These are phyloP conservation scores for Clonostachys rosea DNA, from an alignment of 2,329 filamentous ascomycete genomes.

Conservation along the genomic window DNA sequence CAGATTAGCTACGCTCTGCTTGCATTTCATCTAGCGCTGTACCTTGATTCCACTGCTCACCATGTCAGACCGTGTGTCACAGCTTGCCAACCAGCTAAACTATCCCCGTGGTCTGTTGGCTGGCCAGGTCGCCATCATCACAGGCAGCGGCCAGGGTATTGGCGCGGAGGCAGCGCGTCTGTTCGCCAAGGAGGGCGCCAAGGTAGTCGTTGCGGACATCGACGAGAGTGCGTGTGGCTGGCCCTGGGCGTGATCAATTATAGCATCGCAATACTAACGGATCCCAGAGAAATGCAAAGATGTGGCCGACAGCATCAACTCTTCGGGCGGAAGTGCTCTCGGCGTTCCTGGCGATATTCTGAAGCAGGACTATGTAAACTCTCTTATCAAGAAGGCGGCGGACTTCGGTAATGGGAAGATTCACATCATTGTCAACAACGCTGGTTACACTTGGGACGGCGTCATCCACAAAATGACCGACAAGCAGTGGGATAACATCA, in stretches of 20 bases:
- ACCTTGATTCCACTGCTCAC: background rate
- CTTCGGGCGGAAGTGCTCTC: slow-evolving; percentile 61
- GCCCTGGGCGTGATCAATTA: background rate
- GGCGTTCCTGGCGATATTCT: slow-evolving; percentile 75
- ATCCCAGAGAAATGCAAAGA: slow-evolving; percentile 59
- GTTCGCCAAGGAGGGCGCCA: slow-evolving; percentile 85
- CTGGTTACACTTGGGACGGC: slow-evolving; percentile 88
- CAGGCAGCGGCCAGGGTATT: slow-evolving; percentile 81
- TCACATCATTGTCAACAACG: slow-evolving; percentile 88
- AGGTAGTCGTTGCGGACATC: slow-evolving; percentile 79
- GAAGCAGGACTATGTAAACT: slow-evolving; percentile 63
- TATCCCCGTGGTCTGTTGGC: slow-evolving; percentile 75
- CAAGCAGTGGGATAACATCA: slow-evolving; percentile 87
- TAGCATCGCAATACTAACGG: background rate
- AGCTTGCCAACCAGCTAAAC: slow-evolving; percentile 76
- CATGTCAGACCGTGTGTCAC: slow-evolving; percentile 58
- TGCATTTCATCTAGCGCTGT: too few relatives aligned
- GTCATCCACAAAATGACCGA: slow-evolving; percentile 91
- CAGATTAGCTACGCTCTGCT: too few relatives aligned
- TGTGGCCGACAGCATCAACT: slow-evolving; percentile 68
- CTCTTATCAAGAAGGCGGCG: slow-evolving; percentile 69
- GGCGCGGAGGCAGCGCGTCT: slow-evolving; percentile 78
- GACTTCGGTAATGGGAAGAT: slow-evolving; percentile 85
- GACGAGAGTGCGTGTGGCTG: slow-evolving; percentile 54
- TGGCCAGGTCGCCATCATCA: slow-evolving; percentile 83